Evolutionary conservation across 345 rosid genomes (phyloP).

Genomic region (Draba incana): DNA sequence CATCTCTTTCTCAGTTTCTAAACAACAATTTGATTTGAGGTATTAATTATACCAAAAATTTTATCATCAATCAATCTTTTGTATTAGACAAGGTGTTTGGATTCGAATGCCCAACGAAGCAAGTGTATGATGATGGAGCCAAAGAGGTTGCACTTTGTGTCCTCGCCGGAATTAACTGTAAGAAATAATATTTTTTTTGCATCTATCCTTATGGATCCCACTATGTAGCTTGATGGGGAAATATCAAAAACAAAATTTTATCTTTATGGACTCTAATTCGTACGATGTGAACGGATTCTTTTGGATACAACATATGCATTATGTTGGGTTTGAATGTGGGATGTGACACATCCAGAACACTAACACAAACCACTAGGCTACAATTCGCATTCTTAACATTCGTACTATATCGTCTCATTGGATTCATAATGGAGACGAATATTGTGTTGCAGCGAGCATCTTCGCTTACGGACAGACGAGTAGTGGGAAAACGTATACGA

Average conservation of each 20-base stretch:
- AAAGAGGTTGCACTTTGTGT: constrained; percentile 64
- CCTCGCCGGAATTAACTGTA: constrained; percentile 69
- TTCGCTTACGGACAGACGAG: constrained; percentile 85
- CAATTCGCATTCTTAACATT: too few relatives aligned
- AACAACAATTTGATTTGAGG: neutral
- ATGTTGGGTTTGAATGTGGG: too few relatives aligned
- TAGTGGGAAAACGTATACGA: constrained; percentile 87
- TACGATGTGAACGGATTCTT: too few relatives aligned
- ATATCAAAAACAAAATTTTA: too few relatives aligned
- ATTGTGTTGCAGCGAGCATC: constrained; percentile 55
- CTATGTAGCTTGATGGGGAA: too few relatives aligned
- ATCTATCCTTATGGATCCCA: neutral
- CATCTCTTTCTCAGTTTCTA: neutral
- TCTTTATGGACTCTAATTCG: too few relatives aligned
- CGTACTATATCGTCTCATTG: neutral
- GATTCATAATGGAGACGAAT: neutral
- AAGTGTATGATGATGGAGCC: constrained; percentile 67
- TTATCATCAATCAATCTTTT: neutral
- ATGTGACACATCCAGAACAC: too few relatives aligned
- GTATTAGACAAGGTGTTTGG: constrained; percentile 67
- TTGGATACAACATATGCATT: too few relatives aligned
- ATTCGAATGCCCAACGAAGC: constrained; percentile 46
- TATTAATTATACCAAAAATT: neutral
- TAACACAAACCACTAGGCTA: too few relatives aligned
- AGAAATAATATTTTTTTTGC: constrained; percentile 21